Conservation (phyloP, 805 yeast species). For the Wickerhamiella hasegawae region DNA sequence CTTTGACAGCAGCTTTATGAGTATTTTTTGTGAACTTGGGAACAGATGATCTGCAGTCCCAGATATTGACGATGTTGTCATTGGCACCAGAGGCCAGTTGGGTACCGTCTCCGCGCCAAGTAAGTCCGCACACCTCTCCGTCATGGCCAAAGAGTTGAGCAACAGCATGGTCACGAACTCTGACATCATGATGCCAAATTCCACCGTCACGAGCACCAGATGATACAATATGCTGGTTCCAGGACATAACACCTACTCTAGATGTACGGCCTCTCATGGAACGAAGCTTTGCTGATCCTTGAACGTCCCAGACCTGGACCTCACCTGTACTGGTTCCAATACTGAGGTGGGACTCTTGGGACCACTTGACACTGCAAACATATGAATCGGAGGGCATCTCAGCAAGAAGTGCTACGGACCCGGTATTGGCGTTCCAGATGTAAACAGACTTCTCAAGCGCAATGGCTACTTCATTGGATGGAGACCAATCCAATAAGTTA, state of each 20-base stretch:
- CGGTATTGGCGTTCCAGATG: slow-evolving; percentile 81
- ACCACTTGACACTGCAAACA: slow-evolving; percentile 73
- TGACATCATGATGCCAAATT: slow-evolving; percentile 77
- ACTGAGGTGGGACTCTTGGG: slow-evolving; percentile 77
- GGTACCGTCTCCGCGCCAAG: slow-evolving; percentile 69
- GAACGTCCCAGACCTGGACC: slow-evolving; percentile 89
- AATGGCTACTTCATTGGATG: slow-evolving; percentile 65
- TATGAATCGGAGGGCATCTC: slow-evolving; percentile 20
- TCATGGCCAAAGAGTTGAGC: slow-evolving; percentile 45
- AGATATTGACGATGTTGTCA: slow-evolving; percentile 79
- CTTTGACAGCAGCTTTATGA: slow-evolving; percentile 92
- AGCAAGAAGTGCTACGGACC: slow-evolving; percentile 48
- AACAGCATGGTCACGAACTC: slow-evolving; percentile 63
- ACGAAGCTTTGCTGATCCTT: slow-evolving; percentile 53
- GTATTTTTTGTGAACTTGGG: slow-evolving; percentile 64
- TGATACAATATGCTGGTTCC: slow-evolving; percentile 70
- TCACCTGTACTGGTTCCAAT: slow-evolving; percentile 74
- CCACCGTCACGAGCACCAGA: slow-evolving; percentile 82
- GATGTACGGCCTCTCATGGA: slow-evolving; percentile 62
- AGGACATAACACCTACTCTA: slow-evolving; percentile 67
- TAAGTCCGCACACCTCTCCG: slow-evolving; percentile 87
- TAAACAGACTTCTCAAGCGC: slow-evolving; percentile 75
- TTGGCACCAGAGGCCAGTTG: slow-evolving; percentile 89
- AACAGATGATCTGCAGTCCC: slow-evolving; percentile 62
- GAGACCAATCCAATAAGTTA: slow-evolving; percentile 78